Evolutionary conservation across 2,329 filamentous ascomycete genomes (phyloP).

Genomic region (Calonectria henricotiae): DNA sequence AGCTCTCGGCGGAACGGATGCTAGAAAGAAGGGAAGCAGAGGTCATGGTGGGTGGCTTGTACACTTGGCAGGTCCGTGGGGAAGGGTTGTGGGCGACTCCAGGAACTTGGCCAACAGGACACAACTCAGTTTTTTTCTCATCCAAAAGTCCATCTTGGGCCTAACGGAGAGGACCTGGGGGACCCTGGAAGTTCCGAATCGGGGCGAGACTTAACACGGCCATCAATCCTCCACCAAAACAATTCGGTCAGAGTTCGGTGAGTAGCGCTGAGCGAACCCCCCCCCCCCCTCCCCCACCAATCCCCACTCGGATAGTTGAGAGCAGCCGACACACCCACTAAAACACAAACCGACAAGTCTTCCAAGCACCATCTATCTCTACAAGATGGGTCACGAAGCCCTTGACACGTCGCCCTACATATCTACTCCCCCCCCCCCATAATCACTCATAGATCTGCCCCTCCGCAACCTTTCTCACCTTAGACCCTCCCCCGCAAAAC

Average conservation of each 20-base stretch:
- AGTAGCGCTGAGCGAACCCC: not conserved
- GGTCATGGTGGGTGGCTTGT: slow-evolving; percentile 5
- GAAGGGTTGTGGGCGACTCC: not conserved
- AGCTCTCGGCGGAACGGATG: not conserved
- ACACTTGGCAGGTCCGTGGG: slow-evolving; percentile 4
- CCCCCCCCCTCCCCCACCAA: not conserved
- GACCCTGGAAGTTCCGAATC: slow-evolving; percentile 23
- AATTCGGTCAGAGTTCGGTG: slow-evolving; percentile 19
- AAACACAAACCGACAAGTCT: not conserved
- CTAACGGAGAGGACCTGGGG: not conserved
- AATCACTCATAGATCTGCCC: slow-evolving; percentile 6
- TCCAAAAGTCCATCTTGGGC: not conserved
- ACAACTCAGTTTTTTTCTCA: not conserved
- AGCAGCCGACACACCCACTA: not conserved
- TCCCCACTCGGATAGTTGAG: not conserved
- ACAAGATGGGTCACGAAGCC: slow-evolving; percentile 6
- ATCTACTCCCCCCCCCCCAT: not conserved
- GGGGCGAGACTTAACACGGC: not conserved
- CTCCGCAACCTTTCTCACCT: not conserved
- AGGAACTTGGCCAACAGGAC: slow-evolving; percentile 27
- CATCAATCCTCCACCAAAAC: not conserved
- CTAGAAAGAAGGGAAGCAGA: not conserved
- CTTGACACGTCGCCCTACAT: slow-evolving; percentile 25
- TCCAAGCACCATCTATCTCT: not conserved
- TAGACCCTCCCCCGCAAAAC: not conserved